Evolutionary conservation across 371 early-diverging fungal genomes (phyloP), one percentile per base, ranked within the genome.

Genomic region (Rhizopus delemar): DNA sequence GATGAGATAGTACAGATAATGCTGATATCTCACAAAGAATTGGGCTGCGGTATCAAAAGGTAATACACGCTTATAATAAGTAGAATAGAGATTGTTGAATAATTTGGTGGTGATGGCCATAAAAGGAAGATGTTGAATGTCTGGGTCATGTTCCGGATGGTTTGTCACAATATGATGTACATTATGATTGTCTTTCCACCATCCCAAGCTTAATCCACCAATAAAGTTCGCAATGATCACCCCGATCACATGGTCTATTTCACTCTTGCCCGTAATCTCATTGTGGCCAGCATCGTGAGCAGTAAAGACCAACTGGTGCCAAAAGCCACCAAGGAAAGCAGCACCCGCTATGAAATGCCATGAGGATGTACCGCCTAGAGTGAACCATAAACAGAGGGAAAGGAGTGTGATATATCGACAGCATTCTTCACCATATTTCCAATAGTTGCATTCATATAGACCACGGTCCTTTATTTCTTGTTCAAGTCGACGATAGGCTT

Each of bases 111-210:
- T 87, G 53, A 97, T 81, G 16, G 98, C 96, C 57, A 96, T 82
- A 76, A 97, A 95, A 36, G 98, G 98, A 73, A 97, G 52, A 66
- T 95, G 98, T 74, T 97, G 98, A 63, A 97, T 95, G 74, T 97
- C 97, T 0, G 98, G 97, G 71, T 97, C 98, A 78, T 96, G 90
- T 67, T 93, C 92, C 0, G 88, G 86, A 67, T 92, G 85, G 74
- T 93, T 93, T 62, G 94, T 93, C 48, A 91, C 83, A 46, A 93
- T 89, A 70, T 93, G 97, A 75, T 97, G 97, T 15, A 95, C 93
- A 70, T 96, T 92, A 74, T 97, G 98, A 71, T 84, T 92, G 59
- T 89, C 82, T 69, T 95, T 96, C 98, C 98, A 97, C 97, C 98
- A 97, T 33, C 95, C 97, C 39, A 95, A 71, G 46, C 89, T 87